Conservation (phyloP, 345 rosid species). For the Nasturtium officinale region DNA sequence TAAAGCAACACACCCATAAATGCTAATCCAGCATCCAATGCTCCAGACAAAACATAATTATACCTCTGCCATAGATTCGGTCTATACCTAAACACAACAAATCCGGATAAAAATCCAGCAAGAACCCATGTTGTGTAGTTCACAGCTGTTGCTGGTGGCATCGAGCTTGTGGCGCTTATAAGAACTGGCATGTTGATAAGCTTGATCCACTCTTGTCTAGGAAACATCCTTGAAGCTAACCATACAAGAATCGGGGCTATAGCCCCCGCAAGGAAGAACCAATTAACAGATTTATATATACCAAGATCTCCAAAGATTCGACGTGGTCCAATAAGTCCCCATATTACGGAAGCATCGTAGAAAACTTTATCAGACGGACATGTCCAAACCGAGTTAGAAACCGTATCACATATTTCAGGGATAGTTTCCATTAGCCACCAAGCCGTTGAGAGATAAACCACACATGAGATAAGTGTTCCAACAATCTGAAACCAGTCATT, state of each 20-base stretch:
- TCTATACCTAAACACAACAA: constrained; percentile 69
- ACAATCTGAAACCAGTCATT: constrained; percentile 52
- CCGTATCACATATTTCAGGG: constrained; percentile 69
- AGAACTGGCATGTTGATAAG: constrained; percentile 93
- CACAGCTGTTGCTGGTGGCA: constrained; percentile 99
- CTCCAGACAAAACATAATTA: constrained; percentile 91
- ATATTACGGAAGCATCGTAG: constrained; percentile 92
- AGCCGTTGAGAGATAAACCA: constrained; percentile 79
- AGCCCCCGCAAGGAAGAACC: constrained; percentile 91
- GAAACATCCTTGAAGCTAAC: constrained; percentile 77
- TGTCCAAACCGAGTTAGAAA: constrained; percentile 79
- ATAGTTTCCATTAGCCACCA: constrained; percentile 99
- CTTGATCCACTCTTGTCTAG: constrained; percentile 75
- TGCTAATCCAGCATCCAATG: constrained; percentile 92
- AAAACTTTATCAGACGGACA: constrained; percentile 88
- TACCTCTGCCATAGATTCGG: constrained; percentile 84
- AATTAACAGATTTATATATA: constrained; percentile 67
- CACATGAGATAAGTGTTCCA: constrained; percentile 83
- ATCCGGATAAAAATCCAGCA: constrained; percentile 83
- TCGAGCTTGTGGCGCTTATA: constrained; percentile 75
- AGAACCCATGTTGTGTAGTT: constrained; percentile 92
- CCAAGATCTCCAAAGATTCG: constrained; percentile 91
- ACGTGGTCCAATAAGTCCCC: constrained; percentile 93
- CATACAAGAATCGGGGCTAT: constrained; percentile 79
- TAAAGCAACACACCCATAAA: constrained; percentile 93